Evolutionary conservation across 164 flowering plant species (phyloP).

Genomic region (Umbilicus rupestris): DNA sequence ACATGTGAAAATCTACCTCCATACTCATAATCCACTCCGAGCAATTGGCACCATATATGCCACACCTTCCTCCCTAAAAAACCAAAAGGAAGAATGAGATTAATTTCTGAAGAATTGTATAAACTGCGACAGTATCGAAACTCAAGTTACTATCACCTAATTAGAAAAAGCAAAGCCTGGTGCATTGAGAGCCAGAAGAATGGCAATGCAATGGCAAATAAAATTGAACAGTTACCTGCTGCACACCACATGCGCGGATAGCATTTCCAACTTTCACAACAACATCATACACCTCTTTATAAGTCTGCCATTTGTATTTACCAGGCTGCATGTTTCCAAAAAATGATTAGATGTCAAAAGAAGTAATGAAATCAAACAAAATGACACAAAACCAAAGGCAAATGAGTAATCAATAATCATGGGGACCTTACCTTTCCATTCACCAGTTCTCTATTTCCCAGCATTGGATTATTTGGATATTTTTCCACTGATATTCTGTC

Average conservation of each 20-base stretch:
- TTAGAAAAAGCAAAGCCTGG: too few relatives aligned
- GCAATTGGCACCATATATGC: conserved; percentile 8
- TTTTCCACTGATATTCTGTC: not conserved
- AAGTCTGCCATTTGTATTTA: not conserved
- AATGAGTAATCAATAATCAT: not conserved
- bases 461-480: conserved; percentile 3
- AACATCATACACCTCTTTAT: conserved; percentile 3
- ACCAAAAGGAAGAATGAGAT: not conserved
- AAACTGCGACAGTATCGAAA: too few relatives aligned
- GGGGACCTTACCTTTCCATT: not conserved
- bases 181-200: not conserved
- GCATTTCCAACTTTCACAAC: conserved; percentile 5
- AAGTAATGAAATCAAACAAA: not conserved
- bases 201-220: not conserved
- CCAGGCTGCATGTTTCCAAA: conserved; percentile 1
- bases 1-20: conserved; percentile 1
- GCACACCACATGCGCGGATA: conserved; percentile 1
- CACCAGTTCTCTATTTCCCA: not conserved
- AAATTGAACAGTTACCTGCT: not conserved
- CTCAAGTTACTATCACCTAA: too few relatives aligned
- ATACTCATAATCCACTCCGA: conserved; percentile 8
- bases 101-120: not conserved
- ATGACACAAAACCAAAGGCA: not conserved
- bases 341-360: not conserved
- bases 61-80: conserved; percentile 1